Evolutionary conservation across 2,329 filamentous ascomycete genomes (phyloP), one percentile per base, ranked within the genome.

Genomic region (Neofusicoccum umdonicola): DNA sequence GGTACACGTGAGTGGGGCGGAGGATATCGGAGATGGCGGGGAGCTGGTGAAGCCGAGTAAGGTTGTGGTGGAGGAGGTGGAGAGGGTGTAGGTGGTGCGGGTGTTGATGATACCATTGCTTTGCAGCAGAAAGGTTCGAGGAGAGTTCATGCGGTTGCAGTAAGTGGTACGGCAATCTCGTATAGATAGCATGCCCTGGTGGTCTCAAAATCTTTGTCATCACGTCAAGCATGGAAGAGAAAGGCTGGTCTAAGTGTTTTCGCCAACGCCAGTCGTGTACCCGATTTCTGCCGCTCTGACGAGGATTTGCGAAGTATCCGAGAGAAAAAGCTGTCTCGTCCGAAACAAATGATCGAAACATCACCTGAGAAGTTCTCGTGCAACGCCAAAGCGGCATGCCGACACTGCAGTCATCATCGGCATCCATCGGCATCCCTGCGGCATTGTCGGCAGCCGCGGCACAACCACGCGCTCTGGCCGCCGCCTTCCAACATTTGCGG

Each of bases 31-130:
- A 7, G 35, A 50, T 7, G 42, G 41, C 1, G 41, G 37, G 11
- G 45, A 34, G 37, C 9, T 31, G 13, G 13, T 12, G 19, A 62
- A 62, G 58, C 19, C 47, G n/a, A 27, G 44, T 3, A 62, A 62
- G 4, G 34, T 62, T 34, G 45, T 51, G 17, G 58, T 62, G 34
- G 58, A 62, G 45, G 44, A 51, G 35, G 58, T 51, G 12, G 58
- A 62, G 45, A 62, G 58, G 13, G 58, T 34, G 22, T 62, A n/a
- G 17, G 17, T 11, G 19, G 35, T 7, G 5, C 27, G n/a, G 2
- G 2, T 51, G 42, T 12, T 8, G 7, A 44, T n/a, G 42, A 39
- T 17, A 44, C 15, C 13, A 44, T 17, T 44, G 42, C n/a, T 15
- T 27, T 50, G 47, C 9, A 44, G 13, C 4, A 44, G n/a, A 44